A percentile compares a stretch with the other conserved stretches of the same genome.
phyloP scores from a whole-genome alignment of 129 eudicot species.

The Pulicaria dysenterica region DNA sequence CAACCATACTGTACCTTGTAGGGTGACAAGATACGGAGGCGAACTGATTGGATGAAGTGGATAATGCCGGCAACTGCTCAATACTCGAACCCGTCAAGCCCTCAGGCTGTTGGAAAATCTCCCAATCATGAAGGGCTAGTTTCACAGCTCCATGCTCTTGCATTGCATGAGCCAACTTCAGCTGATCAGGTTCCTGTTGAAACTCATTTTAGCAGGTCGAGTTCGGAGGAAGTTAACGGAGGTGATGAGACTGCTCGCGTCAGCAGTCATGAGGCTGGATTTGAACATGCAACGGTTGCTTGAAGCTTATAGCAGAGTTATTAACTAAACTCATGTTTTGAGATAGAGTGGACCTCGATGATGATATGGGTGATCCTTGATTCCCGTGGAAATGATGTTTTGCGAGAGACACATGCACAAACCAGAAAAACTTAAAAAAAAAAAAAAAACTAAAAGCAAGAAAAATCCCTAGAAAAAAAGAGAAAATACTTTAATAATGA shows the following conservation, averaged over 20 bases:
- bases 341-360: constrained; percentile 35
- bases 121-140: constrained; percentile 35
- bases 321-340: constrained; percentile 24
- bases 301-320: constrained; percentile 34
- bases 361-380: constrained; percentile 39
- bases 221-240: constrained; percentile 43
- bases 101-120: constrained; percentile 25
- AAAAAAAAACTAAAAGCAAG: constrained; percentile 18
- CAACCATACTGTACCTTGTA: constrained; percentile 10
- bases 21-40: constrained; percentile 58
- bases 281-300: constrained; percentile 28
- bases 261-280: constrained; percentile 34
- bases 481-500: constrained; percentile 12
- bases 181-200: constrained; percentile 34
- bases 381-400: constrained; percentile 47
- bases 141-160: constrained; percentile 38
- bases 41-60: constrained; percentile 64
- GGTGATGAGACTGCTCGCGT: constrained; percentile 15
- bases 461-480: background rate
- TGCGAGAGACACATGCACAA: constrained; percentile 31
- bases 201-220: constrained; percentile 33
- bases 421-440: constrained; percentile 29
- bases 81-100: constrained; percentile 42
- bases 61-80: constrained; percentile 47
- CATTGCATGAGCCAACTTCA: constrained; percentile 37